phyloP scores from a whole-genome alignment of 2,329 filamentous ascomycete genomes.

The Aspergillus thermomutatus region DNA sequence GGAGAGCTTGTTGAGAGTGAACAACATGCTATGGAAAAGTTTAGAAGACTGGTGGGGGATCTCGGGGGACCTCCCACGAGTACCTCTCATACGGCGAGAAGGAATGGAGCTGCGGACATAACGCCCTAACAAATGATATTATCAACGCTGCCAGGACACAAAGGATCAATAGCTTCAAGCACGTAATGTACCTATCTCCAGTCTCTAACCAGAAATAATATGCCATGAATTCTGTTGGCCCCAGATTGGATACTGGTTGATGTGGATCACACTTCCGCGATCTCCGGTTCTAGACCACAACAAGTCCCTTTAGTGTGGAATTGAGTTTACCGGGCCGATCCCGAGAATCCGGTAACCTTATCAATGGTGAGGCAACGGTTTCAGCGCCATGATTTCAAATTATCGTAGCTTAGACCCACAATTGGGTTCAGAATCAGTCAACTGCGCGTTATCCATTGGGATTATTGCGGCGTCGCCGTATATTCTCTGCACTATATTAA shows the following conservation, averaged over 20 bases:
- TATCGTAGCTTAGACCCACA: background rate
- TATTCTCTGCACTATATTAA: background rate
- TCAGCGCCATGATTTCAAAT: background rate
- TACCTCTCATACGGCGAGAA: background rate
- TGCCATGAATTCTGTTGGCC: background rate
- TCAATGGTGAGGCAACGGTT: background rate
- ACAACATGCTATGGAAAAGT: background rate
- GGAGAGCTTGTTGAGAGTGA: background rate
- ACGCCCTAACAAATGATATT: background rate
- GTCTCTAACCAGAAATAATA: background rate
- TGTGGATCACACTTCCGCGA: background rate
- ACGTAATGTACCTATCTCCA: background rate
- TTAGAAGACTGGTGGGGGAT: background rate
- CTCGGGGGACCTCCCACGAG: background rate
- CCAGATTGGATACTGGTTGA: background rate
- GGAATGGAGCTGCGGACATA: background rate
- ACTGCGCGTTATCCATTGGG: background rate
- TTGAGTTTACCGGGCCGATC: background rate
- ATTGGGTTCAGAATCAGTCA: background rate
- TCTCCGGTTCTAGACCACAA: background rate
- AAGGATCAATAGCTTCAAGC: background rate
- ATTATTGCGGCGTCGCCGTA: background rate
- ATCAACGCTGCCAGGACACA: background rate
- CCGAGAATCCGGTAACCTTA: background rate
- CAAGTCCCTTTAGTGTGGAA: background rate